phyloP scores from a whole-genome alignment of 805 yeast species.

The Starmerella gropengiesseri region DNA sequence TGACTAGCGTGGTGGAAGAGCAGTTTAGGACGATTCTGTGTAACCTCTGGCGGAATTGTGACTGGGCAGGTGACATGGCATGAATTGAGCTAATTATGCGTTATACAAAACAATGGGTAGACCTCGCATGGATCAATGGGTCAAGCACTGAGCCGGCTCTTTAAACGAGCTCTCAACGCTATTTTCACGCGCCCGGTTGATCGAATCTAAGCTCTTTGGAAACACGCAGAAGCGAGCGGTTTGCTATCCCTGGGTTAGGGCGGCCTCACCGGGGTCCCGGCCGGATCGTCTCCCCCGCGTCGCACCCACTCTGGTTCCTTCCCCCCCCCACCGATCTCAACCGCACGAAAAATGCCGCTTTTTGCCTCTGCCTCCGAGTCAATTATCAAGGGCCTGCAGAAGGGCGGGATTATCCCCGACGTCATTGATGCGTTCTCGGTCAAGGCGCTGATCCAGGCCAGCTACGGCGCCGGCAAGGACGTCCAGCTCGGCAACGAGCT shows the following conservation, averaged over 20 bases:
- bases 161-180: neutral
- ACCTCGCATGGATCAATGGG: no score
- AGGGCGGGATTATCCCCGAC: conserved; percentile 37
- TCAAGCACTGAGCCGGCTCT: no score
- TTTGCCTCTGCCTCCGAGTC: conserved; percentile 27
- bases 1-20: no score
- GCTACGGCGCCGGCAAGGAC: conserved; percentile 43
- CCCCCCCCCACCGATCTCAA: neutral
- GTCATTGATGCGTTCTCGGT: conserved; percentile 28
- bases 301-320: no score
- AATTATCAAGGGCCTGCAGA: conserved; percentile 33
- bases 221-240: no score
- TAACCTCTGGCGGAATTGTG: no score
- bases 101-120: no score
- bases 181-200: neutral
- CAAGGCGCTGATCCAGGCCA: conserved; percentile 43
- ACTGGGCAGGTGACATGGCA: no score
- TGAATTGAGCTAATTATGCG: no score
- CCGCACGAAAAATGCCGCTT: conserved; percentile 22
- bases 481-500: conserved; percentile 75
- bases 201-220: no score
- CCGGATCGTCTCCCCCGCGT: no score
- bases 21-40: no score
- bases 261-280: neutral
- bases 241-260: neutral